Evolutionary conservation across 352 stramenopile genomes (phyloP).

Genomic region (Thalassiosira exigua): DNA sequence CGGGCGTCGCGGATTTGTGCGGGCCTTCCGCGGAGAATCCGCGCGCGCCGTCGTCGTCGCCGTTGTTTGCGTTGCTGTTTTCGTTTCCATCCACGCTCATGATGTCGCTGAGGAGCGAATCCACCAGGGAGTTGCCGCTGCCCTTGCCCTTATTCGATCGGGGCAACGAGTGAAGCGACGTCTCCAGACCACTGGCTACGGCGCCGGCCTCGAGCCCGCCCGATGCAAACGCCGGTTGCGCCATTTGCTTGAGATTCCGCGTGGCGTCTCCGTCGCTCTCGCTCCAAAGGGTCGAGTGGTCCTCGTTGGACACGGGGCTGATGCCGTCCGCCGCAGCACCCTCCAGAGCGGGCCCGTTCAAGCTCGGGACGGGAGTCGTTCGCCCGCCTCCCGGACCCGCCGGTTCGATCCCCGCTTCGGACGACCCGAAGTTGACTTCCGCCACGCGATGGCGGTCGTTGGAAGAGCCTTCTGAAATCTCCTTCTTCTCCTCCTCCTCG

Average conservation of each 20-base stretch:
- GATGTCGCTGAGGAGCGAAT: conserved; percentile 34
- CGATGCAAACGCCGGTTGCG: conserved; percentile 17
- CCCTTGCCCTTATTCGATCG: too few relatives aligned
- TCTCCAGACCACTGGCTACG: too few relatives aligned
- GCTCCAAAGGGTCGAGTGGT: conserved; percentile 27
- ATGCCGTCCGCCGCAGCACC: background rate
- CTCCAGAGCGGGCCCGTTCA: background rate
- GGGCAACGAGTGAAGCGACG: too few relatives aligned
- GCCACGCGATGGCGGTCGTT: background rate
- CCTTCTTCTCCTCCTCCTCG: background rate
- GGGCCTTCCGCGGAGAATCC: too few relatives aligned
- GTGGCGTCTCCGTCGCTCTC: conserved; percentile 37
- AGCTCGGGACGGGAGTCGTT: background rate
- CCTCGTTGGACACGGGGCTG: conserved; percentile 19
- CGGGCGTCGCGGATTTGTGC: too few relatives aligned
- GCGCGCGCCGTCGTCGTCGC: too few relatives aligned
- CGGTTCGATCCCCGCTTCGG: background rate
- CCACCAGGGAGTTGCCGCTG: conserved; percentile 18
- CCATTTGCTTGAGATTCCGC: conserved; percentile 30
- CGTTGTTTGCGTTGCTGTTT: too few relatives aligned
- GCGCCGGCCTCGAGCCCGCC: conserved; percentile 28
- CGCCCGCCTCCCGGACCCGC: background rate
- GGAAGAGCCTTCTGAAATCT: background rate
- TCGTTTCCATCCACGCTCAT: too few relatives aligned
- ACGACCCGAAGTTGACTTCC: conserved; percentile 4